Percentiles rank a stretch among this genome's conserved stretches.
Evolutionary conservation across 495 filamentous ascomycete genomes (phyloP).

Genomic region (Talaromyces thailandensis): DNA sequence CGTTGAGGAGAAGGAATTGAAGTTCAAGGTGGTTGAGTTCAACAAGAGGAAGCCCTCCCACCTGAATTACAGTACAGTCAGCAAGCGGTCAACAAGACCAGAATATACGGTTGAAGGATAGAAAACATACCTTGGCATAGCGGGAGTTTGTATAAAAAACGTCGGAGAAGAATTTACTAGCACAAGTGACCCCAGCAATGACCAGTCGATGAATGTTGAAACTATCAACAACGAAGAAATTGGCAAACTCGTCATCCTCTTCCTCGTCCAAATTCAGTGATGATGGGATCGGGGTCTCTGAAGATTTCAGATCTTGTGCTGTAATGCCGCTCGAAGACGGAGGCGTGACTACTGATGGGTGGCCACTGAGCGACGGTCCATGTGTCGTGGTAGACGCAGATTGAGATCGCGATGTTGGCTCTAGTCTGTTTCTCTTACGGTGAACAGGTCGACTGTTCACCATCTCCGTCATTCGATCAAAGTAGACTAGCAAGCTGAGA

Average conservation of each 20-base stretch:
- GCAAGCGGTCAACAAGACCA: not conserved
- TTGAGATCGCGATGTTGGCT: slow-evolving; percentile 9
- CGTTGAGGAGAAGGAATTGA: slow-evolving; percentile 93
- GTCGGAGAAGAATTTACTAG: slow-evolving; percentile 99
- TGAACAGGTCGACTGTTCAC: slow-evolving; percentile 68
- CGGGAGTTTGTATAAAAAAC: slow-evolving; percentile 99
- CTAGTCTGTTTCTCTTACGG: slow-evolving; percentile 28
- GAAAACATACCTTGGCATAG: slow-evolving; percentile 82
- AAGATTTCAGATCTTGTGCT: slow-evolving; percentile 24
- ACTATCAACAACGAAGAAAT: slow-evolving; percentile 96
- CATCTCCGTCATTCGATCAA: slow-evolving; percentile 96
- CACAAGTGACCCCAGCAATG: slow-evolving; percentile 95
- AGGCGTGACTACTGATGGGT: slow-evolving; percentile 25
- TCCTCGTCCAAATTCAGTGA: slow-evolving; percentile 16
- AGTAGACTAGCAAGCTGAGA: slow-evolving; percentile 89
- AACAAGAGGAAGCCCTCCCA: slow-evolving; percentile 89
- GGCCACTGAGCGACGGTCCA: not conserved
- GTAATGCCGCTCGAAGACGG: slow-evolving; percentile 24
- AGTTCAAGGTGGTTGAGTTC: slow-evolving; percentile 96
- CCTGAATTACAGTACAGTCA: slow-evolving; percentile 41
- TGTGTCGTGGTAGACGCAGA: not conserved
- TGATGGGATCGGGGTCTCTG: slow-evolving; percentile 20
- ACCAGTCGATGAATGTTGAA: slow-evolving; percentile 98
- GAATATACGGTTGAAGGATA: slow-evolving; percentile 6
- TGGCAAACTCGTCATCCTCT: slow-evolving; percentile 53